phyloP scores from a whole-genome alignment of 805 yeast genomes.

The Teunomyces funiuensis region DNA sequence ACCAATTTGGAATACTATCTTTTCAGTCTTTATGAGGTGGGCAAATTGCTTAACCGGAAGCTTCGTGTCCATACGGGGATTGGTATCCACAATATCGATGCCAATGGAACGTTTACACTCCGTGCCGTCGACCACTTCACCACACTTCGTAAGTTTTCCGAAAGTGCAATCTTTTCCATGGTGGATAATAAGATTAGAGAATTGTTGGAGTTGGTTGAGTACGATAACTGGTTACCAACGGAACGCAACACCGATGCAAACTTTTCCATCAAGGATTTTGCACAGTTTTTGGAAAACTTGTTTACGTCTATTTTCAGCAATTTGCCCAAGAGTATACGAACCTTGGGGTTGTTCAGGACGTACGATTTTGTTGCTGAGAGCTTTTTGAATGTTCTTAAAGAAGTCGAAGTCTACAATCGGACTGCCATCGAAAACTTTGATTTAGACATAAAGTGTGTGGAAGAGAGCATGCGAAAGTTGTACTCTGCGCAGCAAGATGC shows the following conservation, averaged over 20 bases:
- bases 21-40: constrained; percentile 69
- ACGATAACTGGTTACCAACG: constrained; percentile 71
- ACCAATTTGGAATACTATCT: constrained; percentile 87
- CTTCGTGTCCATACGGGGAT: constrained; percentile 39
- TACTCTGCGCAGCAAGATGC: constrained; percentile 21
- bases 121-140: constrained; percentile 56
- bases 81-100: constrained; percentile 41
- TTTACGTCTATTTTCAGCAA: constrained; percentile 82
- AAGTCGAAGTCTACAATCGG: constrained; percentile 54
- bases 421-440: constrained; percentile 73
- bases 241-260: constrained; percentile 60
- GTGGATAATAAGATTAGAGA: constrained; percentile 79
- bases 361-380: constrained; percentile 80
- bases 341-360: constrained; percentile 79
- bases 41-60: constrained; percentile 40
- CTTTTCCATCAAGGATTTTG: constrained; percentile 75
- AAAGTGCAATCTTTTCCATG: constrained; percentile 74
- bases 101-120: constrained; percentile 38
- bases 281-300: constrained; percentile 79
- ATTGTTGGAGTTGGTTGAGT: constrained; percentile 79
- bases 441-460: constrained; percentile 75
- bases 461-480: constrained; percentile 47
- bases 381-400: constrained; percentile 59
- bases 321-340: constrained; percentile 73
- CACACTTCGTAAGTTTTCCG: constrained; percentile 67